Base-by-base conservation (phyloP, 106 monocot species). In the Dendrobium huoshanense region DNA sequence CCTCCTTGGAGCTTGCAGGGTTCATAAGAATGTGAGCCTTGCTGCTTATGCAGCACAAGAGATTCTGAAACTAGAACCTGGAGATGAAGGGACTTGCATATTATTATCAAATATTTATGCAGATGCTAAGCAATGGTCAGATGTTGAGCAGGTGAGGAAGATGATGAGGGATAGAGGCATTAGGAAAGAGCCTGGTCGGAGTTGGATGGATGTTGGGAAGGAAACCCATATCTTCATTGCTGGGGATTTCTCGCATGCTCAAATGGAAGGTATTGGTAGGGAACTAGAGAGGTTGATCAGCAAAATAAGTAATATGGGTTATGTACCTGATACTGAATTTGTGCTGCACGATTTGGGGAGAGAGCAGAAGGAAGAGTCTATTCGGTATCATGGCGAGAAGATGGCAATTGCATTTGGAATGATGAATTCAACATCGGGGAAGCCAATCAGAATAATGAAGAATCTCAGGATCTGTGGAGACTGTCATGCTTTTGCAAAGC, bases 141-240 rank as follows among this genome's bases (percentile, higher is more conserved):
- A 86, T 78, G 94, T 86, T 4, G 87, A 86, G 33, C 65, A 80
- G 7, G 80, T 91, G 77, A 82, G 94, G 77, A 86, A 82, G 44
- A 54, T 56, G 37, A 94, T 94, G 94, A 87, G 77, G 75, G 86
- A 86, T 41, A 77, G 67, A 51, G 65, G 88, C 33, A 79, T 94
- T 48, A 85, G 59, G 84, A 91, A 94, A 75, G 94, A 94, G 58
- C 94, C 94, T 4, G 94, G 94, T 0, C 84, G 91, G 48, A 94
- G 94, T 65, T 91, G 94, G 94, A 86, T 89, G 10, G 94, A 94
- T 74, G 79, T 88, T 10, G 87, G 80, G 11, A 91, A 81, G 77
- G 18, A 85, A 83, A 85, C 81, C 68, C 91, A 91, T 61, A 84
- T 81, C 4, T 94, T 94, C 79, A 78, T 83, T 48, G 89, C 67